phyloP scores from a whole-genome alignment of 2,329 filamentous ascomycete species.

The Aspergillus sp. region DNA sequence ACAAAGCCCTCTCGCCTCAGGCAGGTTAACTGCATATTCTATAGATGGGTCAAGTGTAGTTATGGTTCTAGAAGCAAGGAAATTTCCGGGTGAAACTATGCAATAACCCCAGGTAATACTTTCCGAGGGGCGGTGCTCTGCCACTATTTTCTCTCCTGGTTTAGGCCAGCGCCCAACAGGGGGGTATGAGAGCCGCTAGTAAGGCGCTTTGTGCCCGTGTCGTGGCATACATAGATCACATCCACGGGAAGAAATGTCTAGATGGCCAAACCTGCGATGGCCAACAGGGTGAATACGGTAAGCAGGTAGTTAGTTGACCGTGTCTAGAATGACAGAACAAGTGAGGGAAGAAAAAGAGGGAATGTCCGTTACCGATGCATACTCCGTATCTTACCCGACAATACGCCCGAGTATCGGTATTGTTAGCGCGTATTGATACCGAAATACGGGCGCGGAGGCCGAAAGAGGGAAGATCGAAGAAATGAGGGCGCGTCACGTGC shows the following conservation, averaged over 20 bases:
- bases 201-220: neutral
- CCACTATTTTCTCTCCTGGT: neutral
- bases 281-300: no score
- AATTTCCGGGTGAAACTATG: neutral
- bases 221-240: no score
- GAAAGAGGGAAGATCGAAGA: constrained; percentile 13
- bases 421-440: neutral
- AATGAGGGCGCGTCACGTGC: constrained; percentile 31
- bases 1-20: neutral
- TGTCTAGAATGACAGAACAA: neutral
- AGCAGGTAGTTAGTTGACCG: no score
- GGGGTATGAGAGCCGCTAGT: neutral
- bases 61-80: neutral
- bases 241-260: neutral
- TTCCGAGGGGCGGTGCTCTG: neutral
- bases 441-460: constrained; percentile 6
- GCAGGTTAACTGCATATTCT: neutral
- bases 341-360: neutral
- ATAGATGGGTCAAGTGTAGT: neutral
- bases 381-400: neutral
- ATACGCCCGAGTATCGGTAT: neutral
- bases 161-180: neutral
- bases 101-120: neutral
- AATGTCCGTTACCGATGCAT: neutral
- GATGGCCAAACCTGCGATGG: neutral